Evolutionary conservation across 2,329 filamentous ascomycete genomes (phyloP).

Genomic region (Microdochium bolleyi): DNA sequence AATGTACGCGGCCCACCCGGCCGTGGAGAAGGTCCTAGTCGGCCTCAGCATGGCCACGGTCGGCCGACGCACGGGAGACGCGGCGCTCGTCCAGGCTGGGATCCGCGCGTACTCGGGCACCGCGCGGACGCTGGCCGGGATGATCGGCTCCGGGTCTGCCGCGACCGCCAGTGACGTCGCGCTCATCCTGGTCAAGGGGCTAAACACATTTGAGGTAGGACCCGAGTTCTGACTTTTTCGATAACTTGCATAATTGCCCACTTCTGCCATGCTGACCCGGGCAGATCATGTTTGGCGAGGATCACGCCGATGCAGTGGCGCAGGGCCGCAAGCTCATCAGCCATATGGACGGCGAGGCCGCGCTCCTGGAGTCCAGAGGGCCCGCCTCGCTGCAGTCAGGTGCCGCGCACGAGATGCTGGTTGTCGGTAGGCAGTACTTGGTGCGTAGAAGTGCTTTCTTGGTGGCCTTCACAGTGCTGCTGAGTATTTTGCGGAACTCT

Average conservation of each 20-base stretch:
- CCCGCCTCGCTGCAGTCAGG: not conserved
- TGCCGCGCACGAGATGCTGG: not conserved
- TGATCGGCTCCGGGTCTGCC: not conserved
- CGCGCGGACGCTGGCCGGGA: not conserved
- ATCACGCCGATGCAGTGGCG: not conserved
- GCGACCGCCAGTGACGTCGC: not conserved
- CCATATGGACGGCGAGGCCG: not conserved
- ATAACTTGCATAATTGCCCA: not conserved
- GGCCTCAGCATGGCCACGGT: not conserved
- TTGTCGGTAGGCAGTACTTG: not conserved
- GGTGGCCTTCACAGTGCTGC: not conserved
- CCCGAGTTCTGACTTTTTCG: not conserved
- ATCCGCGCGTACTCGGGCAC: not conserved
- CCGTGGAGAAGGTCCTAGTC: not conserved
- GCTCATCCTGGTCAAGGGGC: not conserved
- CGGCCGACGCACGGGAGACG: not conserved
- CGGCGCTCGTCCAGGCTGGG: not conserved
- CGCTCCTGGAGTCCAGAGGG: not conserved
- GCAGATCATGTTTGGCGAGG: not conserved
- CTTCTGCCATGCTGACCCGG: not conserved
- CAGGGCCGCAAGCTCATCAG: not conserved
- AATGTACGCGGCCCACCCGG: not conserved
- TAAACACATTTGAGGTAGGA: not conserved
- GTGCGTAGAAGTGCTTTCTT: not conserved
- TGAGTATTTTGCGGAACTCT: too few relatives aligned